A percentile compares a stretch with the other conserved stretches of the same genome.
These are phyloP conservation scores for Colletotrichum horii DNA, from an alignment of 2,329 filamentous ascomycete genomes.

Conservation along the genomic window DNA sequence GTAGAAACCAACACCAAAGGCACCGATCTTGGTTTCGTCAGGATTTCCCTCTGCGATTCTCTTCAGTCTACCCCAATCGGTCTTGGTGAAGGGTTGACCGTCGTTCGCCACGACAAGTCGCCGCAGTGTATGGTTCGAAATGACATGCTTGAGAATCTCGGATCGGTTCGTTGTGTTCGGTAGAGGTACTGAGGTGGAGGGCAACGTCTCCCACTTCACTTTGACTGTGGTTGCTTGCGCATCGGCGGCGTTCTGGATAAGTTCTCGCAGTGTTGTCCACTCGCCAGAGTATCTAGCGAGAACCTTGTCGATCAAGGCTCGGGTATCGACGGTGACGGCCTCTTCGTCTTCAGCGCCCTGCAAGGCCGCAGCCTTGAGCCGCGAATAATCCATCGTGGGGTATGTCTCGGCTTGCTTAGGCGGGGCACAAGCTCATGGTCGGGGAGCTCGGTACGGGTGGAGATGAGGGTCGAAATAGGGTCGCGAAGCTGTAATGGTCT, in stretches of 20 bases:
- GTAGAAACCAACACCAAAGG: slow-evolving; percentile 98
- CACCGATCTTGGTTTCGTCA: slow-evolving; percentile 98
- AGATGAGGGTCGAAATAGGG: not conserved
- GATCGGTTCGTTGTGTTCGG: slow-evolving; percentile 68
- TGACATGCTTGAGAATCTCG: slow-evolving; percentile 79
- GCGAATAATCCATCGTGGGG: slow-evolving; percentile 69
- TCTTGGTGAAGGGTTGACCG: slow-evolving; percentile 83
- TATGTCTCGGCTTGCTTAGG: not conserved
- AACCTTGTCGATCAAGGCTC: slow-evolving; percentile 97
- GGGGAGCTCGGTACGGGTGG: not conserved
- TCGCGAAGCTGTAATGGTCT: not conserved
- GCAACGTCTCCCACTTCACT: slow-evolving; percentile 90
- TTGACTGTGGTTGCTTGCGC: slow-evolving; percentile 88
- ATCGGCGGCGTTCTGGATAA: slow-evolving; percentile 98
- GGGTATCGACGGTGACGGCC: slow-evolving; percentile 96
- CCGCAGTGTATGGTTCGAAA: slow-evolving; percentile 84
- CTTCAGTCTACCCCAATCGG: slow-evolving; percentile 93
- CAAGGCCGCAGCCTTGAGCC: slow-evolving; percentile 86
- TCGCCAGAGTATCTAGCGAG: slow-evolving; percentile 95
- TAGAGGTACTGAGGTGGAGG: slow-evolving; percentile 79
- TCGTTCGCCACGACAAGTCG: slow-evolving; percentile 93
- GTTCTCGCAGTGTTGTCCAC: slow-evolving; percentile 87
- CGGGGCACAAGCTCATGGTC: not conserved
- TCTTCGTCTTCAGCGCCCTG: slow-evolving; percentile 89
- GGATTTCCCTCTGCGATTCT: slow-evolving; percentile 99